Conservation (phyloP, 192 early-diverging fungal genomes). For the Dimargaris xerosporica region DNA sequence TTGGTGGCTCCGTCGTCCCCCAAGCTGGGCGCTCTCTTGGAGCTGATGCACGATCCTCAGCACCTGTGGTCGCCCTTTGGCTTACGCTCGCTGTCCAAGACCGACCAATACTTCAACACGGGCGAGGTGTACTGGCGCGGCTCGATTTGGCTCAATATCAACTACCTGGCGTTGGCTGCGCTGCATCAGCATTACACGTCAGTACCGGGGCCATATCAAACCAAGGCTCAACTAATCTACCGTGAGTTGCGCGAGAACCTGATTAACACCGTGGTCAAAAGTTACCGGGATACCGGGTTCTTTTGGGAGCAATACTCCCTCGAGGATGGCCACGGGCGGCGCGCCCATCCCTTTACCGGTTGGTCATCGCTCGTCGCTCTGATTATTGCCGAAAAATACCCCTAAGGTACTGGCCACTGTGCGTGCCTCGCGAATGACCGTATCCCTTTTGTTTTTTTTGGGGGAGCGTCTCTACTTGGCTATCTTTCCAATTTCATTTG, state of each 20-base stretch:
- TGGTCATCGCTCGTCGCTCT: constrained; percentile 75
- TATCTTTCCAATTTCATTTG: too few relatives aligned
- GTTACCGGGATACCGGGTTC: constrained; percentile 63
- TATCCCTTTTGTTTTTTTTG: too few relatives aligned
- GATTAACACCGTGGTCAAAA: constrained; percentile 54
- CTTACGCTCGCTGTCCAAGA: constrained; percentile 45
- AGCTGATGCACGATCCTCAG: constrained; percentile 56
- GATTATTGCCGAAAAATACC: constrained; percentile 74
- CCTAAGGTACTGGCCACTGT: not conserved
- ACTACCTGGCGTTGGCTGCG: constrained; percentile 64
- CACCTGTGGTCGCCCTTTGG: constrained; percentile 75
- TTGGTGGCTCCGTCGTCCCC: constrained; percentile 50
- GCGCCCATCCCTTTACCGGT: constrained; percentile 90
- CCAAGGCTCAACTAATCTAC: constrained; percentile 55
- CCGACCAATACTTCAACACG: constrained; percentile 46
- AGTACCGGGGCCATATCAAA: constrained; percentile 47
- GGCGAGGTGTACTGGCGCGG: constrained; percentile 94
- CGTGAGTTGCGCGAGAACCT: constrained; percentile 53
- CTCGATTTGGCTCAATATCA: constrained; percentile 85
- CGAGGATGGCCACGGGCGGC: constrained; percentile 48
- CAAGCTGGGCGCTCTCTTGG: constrained; percentile 52
- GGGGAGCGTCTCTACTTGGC: too few relatives aligned
- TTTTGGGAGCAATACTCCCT: constrained; percentile 88
- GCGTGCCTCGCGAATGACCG: too few relatives aligned
- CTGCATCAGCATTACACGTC: constrained; percentile 48